Base-by-base conservation (phyloP, 1,284 basidiomycete genomes). In the Ceraceosorus bombacis region DNA sequence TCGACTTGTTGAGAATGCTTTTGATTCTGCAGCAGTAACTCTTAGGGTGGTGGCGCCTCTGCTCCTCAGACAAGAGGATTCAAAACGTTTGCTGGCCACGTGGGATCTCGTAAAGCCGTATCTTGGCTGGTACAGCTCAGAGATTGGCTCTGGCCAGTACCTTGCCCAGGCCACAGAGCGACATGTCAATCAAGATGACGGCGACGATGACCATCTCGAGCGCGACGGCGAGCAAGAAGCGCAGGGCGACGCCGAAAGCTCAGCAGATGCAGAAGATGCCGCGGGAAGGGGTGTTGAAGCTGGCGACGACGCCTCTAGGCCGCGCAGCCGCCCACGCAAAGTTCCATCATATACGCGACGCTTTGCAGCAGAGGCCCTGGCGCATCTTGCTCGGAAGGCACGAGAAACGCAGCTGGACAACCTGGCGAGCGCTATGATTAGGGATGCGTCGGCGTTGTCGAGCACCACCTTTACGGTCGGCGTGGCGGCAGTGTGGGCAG, bases 341-440 rank as follows among this genome's bases (percentile, higher is more conserved):
- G 62, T 69, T 55, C 65, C 69, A 37, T 55, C 69, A 10, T 73
- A 75, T 51, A 72, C 70, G 7, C 63, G 72, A 12, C 69, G 75
- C 37, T 77, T 77, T 50, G 73, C 72, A 4, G 66, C 73, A 0
- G 75, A 77, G 57, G 74, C 75, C 0, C 67, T 77, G 37, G 73
- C 74, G 1, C 72, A 76, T 51, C 68, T 77, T 12, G 60, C 76
- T 5, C 71, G 75, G 54, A 75, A 71, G 60, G 70, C 71, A 10
- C 62, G 70, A 7, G 61, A 55, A 9, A 52, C 49, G 2, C 69
- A 74, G 51, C 63, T 77, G 27, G 56, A 59, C 36, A 61, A 59
- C 36, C 62, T 75, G 36, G 61, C 63, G 8, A 39, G 59, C 6
- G 54, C 59, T 49, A 74, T 77, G 65, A 57, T 70, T 17, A 48